Evolutionary conservation across 768 basidiomycete species (phyloP).

Genomic region (Boletus bicolor): DNA sequence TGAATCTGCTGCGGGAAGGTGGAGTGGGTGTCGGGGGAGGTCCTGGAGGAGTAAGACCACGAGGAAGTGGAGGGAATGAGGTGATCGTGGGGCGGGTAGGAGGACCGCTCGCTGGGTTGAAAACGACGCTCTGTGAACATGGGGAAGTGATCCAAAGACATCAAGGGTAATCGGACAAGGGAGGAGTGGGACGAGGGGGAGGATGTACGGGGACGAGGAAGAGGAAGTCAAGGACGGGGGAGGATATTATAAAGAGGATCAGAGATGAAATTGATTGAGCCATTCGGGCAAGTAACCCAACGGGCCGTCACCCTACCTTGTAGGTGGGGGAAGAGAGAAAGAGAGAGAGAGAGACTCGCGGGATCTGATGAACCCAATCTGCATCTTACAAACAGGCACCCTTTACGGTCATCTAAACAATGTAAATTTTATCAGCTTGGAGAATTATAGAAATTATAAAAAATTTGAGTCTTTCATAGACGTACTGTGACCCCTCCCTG

Average conservation of each 20-base stretch:
- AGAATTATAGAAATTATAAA: neutral
- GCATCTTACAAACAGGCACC: slow-evolving; percentile 8
- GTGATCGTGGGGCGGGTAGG: slow-evolving; percentile 23
- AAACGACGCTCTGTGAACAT: slow-evolving; percentile 33
- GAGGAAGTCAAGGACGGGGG: slow-evolving; percentile 11
- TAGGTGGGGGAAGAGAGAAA: neutral
- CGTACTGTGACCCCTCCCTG: slow-evolving; percentile 8
- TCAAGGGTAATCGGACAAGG: slow-evolving; percentile 10
- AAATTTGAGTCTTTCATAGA: neutral
- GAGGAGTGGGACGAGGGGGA: neutral
- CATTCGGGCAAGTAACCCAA: slow-evolving; percentile 11
- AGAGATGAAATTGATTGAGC: slow-evolving; percentile 20
- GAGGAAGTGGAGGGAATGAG: slow-evolving; percentile 20
- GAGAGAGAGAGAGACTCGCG: neutral
- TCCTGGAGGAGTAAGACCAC: slow-evolving; percentile 26
- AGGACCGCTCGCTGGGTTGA: slow-evolving; percentile 24
- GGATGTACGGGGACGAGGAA: slow-evolving; percentile 8
- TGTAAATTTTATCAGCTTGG: neutral
- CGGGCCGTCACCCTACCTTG: neutral
- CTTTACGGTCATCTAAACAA: no score
- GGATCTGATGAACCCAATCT: slow-evolving; percentile 29
- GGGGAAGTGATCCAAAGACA: slow-evolving; percentile 35
- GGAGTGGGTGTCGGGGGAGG: slow-evolving; percentile 18
- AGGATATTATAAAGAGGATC: slow-evolving; percentile 32
- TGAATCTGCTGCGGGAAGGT: slow-evolving; percentile 14